Evolutionary conservation across 805 yeast genomes (phyloP).

Genomic region (Peterozyma xylosa): DNA sequence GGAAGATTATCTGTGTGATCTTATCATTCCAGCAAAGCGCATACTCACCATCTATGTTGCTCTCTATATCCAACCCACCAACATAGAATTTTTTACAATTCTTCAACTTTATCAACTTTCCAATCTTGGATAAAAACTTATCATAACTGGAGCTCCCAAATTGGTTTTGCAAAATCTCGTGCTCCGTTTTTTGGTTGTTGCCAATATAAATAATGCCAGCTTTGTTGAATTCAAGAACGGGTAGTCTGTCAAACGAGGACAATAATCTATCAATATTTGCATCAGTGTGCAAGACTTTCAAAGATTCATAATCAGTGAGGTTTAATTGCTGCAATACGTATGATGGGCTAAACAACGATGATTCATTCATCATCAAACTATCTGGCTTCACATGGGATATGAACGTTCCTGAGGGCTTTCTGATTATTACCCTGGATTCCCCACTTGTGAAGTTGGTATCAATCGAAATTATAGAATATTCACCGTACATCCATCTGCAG

Average conservation of each 20-base stretch:
- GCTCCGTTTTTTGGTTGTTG: constrained; percentile 54
- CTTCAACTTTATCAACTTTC: constrained; percentile 50
- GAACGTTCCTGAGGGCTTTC: constrained; percentile 64
- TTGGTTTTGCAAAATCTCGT: constrained; percentile 54
- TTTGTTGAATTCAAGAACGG: constrained; percentile 72
- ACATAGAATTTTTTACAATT: constrained; percentile 47
- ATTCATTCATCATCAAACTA: constrained; percentile 14
- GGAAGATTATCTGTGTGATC: constrained; percentile 66
- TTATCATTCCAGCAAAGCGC: constrained; percentile 70
- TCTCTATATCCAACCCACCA: constrained; percentile 73
- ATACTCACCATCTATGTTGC: constrained; percentile 60
- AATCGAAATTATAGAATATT: constrained; percentile 41
- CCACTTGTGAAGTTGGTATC: constrained; percentile 48
- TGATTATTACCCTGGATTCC: constrained; percentile 37
- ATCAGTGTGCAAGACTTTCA: constrained; percentile 13
- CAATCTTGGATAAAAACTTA: constrained; percentile 49
- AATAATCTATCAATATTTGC: constrained; percentile 43
- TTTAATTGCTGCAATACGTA: neutral
- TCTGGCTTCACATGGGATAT: constrained; percentile 37
- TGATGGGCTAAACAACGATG: neutral
- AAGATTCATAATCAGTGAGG: neutral
- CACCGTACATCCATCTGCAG: constrained; percentile 55
- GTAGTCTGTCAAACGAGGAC: constrained; percentile 61
- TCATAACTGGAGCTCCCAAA: constrained; percentile 61
- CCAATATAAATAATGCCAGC: constrained; percentile 74